These are phyloP conservation scores for Cystobasidium ongulense DNA, from an alignment of 768 basidiomycete species.

Conservation along the genomic window DNA sequence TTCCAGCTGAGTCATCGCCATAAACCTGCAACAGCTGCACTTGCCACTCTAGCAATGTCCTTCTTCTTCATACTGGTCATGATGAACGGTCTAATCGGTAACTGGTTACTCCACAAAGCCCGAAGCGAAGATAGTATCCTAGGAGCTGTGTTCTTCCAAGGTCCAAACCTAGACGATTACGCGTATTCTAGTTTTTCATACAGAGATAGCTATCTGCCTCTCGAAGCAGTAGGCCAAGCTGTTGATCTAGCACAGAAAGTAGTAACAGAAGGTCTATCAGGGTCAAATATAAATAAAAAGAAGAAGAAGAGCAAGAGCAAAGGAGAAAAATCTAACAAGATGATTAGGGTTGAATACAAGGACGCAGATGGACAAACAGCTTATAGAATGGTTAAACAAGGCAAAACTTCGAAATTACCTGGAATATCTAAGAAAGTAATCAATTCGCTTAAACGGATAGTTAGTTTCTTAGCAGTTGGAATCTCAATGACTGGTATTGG, in stretches of 20 bases:
- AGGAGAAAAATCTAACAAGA: background rate
- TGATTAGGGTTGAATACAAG: background rate
- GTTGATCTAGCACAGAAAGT: conserved; percentile 19
- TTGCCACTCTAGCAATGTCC: background rate
- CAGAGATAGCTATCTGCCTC: background rate
- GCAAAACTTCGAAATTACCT: background rate
- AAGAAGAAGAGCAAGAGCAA: background rate
- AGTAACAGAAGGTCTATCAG: background rate
- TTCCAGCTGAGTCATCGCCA: background rate
- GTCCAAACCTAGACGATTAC: background rate
- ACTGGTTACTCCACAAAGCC: conserved; percentile 8
- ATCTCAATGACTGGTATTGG: conserved; percentile 30
- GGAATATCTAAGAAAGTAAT: background rate
- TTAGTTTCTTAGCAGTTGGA: background rate
- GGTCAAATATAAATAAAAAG: background rate
- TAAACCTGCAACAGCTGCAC: background rate
- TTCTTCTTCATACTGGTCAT: conserved; percentile 26
- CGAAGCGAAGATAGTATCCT: conserved; percentile 3
- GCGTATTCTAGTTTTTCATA: background rate
- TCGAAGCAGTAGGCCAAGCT: conserved; percentile 27
- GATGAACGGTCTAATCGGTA: conserved; percentile 22
- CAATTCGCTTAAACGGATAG: background rate
- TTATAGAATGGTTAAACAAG: conserved; percentile 17
- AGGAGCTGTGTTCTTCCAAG: conserved; percentile 6
- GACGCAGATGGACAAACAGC: background rate